Evolutionary conservation across 345 rosid species (phyloP).

Genomic region (Populus alba): DNA sequence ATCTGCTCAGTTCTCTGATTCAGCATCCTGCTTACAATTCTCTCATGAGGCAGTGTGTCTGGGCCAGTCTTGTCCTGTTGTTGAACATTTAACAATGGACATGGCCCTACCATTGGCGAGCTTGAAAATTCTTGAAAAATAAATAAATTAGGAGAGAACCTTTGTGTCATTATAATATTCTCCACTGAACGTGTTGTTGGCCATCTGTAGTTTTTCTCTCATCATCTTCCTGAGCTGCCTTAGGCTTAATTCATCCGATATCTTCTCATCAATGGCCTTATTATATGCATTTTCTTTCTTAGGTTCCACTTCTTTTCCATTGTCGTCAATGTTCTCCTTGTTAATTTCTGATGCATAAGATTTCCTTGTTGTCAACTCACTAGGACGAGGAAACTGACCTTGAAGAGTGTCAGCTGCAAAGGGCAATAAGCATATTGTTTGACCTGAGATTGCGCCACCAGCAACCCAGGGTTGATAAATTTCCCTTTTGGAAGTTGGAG

Average conservation of each 20-base stretch:
- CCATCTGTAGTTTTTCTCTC: slow-evolving; percentile 28
- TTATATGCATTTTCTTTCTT: slow-evolving; percentile 14
- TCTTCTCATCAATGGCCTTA: slow-evolving; percentile 15
- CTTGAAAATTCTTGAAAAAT: not conserved
- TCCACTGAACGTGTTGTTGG: slow-evolving; percentile 20
- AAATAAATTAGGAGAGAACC: slow-evolving; percentile 1
- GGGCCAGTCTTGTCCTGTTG: slow-evolving; percentile 21
- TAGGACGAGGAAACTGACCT: slow-evolving; percentile 25
- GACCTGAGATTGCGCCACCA: not conserved
- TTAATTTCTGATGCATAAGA: slow-evolving; percentile 17
- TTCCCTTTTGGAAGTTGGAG: slow-evolving; percentile 3
- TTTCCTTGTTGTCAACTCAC: not conserved
- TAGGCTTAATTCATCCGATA: slow-evolving; percentile 32
- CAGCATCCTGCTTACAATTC: slow-evolving; percentile 22
- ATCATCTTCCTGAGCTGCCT: slow-evolving; percentile 48
- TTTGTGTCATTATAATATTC: not conserved
- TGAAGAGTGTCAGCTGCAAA: slow-evolving; percentile 31
- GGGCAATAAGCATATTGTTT: slow-evolving; percentile 8
- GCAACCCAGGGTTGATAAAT: slow-evolving; percentile 8
- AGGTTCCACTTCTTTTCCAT: slow-evolving; percentile 19
- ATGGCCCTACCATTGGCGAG: not conserved
- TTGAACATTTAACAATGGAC: not conserved
- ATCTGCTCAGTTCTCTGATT: not conserved
- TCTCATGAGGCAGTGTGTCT: slow-evolving; percentile 21
- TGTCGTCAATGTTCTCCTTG: slow-evolving; percentile 36